Conservation (phyloP, 192 early-diverging fungal genomes). For the Cladochytrium replicatum region DNA sequence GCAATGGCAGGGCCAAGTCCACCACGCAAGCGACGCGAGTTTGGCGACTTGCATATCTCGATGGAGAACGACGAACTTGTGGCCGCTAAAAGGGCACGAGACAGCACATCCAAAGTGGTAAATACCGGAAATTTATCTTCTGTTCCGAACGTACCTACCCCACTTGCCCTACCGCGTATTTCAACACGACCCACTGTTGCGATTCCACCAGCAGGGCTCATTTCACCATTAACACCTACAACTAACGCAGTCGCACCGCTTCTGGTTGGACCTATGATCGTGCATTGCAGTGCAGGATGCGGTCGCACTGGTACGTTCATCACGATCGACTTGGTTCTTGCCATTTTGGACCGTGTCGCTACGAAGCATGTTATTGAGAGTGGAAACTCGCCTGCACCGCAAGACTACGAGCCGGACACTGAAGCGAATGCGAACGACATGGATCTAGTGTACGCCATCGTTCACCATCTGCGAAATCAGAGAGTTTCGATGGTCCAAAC, state of each 20-base stretch:
- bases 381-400: neutral
- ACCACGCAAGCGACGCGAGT: too few relatives aligned
- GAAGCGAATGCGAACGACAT: neutral
- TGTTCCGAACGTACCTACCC: too few relatives aligned
- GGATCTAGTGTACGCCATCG: slow-evolving; percentile 26
- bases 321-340: slow-evolving; percentile 29
- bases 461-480: slow-evolving; percentile 32
- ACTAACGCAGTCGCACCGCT: neutral
- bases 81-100: too few relatives aligned
- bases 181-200: too few relatives aligned
- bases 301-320: slow-evolving; percentile 49
- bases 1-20: neutral
- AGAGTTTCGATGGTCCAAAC: slow-evolving; percentile 46
- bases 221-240: neutral
- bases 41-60: too few relatives aligned
- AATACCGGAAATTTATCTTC: too few relatives aligned
- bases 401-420: neutral
- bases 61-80: too few relatives aligned
- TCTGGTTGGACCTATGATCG: slow-evolving; percentile 34
- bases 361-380: neutral
- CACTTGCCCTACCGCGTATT: too few relatives aligned
- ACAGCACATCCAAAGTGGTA: too few relatives aligned
- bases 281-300: slow-evolving; percentile 50
- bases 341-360: slow-evolving; percentile 11
- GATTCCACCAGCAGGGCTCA: neutral